Evolutionary conservation across 148 eudicot genomes (phyloP).

Genomic region (Beta vulgaris): DNA sequence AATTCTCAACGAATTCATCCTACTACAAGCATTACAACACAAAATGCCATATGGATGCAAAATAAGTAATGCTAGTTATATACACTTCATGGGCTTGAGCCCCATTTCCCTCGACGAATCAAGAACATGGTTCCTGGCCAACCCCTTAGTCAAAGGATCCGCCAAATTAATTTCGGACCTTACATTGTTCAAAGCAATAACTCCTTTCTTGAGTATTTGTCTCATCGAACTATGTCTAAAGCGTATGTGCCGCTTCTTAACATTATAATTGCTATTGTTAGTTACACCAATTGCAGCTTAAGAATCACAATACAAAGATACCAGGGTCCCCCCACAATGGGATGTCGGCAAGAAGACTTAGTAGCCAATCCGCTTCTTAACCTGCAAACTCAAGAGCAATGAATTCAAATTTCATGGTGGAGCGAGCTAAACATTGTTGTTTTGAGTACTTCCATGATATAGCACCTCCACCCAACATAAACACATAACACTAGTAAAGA

Average conservation of each 20-base stretch:
- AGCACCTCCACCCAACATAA: constrained; percentile 2
- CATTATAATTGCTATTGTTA: not conserved
- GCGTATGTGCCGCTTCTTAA: not conserved
- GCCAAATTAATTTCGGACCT: not conserved
- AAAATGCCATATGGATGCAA: too few relatives aligned
- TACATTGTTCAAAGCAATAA: not conserved
- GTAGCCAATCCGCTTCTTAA: not conserved
- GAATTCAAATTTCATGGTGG: not conserved
- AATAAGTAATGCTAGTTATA: too few relatives aligned
- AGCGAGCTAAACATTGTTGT: not conserved
- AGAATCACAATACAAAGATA: constrained; percentile 3
- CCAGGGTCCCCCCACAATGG: not conserved
- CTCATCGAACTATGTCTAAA: not conserved
- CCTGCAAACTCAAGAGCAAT: not conserved
- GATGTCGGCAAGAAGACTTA: not conserved
- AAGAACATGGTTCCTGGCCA: not conserved
- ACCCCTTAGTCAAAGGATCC: constrained; percentile 2
- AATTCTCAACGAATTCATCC: too few relatives aligned
- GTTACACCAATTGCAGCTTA: not conserved
- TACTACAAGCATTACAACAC: too few relatives aligned
- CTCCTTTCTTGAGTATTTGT: too few relatives aligned
- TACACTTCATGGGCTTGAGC: not conserved
- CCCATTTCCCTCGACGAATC: not conserved
- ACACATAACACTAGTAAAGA: not conserved
- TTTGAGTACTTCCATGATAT: not conserved